Conservation (phyloP, 305 asterid species). For the Rubia tinctorum region DNA sequence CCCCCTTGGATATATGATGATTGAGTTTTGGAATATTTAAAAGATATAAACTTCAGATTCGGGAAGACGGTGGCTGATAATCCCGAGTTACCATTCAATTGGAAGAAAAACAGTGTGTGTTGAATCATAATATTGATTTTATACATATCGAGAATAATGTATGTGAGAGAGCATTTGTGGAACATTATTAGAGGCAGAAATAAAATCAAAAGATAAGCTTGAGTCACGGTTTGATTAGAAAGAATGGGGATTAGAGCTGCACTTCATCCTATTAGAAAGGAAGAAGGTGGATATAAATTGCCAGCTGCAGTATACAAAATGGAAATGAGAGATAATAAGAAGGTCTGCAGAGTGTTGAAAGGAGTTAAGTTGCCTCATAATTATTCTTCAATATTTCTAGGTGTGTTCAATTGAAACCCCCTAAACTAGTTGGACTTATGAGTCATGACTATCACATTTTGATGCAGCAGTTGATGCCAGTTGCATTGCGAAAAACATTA, state of each 20-base stretch:
- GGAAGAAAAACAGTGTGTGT: too few relatives aligned
- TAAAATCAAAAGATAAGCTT: too few relatives aligned
- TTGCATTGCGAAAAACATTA: neutral
- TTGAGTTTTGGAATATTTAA: neutral
- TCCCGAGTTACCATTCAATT: too few relatives aligned
- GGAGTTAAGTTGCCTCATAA: too few relatives aligned
- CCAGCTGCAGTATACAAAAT: neutral
- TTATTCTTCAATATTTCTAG: too few relatives aligned
- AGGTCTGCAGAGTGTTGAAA: neutral
- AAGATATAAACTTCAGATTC: neutral
- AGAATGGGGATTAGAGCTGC: conserved; percentile 2
- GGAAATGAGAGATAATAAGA: neutral
- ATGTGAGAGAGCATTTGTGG: too few relatives aligned
- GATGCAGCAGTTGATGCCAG: neutral
- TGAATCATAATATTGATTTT: too few relatives aligned
- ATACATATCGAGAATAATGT: too few relatives aligned
- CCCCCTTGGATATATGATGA: too few relatives aligned
- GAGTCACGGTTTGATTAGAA: neutral
- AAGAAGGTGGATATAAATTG: neutral
- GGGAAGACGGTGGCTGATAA: neutral
- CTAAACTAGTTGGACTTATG: neutral
- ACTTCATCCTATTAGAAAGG: neutral
- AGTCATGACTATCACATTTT: neutral
- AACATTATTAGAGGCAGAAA: too few relatives aligned
- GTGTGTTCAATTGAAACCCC: neutral